Conservation (phyloP, 2,329 filamentous ascomycete genomes). For the Zymoseptoria pseudotritici region DNA sequence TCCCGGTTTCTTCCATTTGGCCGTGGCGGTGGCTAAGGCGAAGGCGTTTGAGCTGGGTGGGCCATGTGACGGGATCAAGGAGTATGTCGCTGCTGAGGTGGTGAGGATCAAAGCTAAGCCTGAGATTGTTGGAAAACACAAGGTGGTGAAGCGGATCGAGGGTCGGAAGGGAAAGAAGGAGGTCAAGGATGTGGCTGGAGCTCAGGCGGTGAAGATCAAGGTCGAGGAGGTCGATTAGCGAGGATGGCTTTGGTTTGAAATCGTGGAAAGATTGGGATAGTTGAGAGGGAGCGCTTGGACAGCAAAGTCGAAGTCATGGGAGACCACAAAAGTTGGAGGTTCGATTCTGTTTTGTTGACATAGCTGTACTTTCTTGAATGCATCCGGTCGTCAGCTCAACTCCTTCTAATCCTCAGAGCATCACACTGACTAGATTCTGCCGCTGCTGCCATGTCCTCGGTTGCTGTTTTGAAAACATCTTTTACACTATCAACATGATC, state of each 20-base stretch:
- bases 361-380: too few species aligned
- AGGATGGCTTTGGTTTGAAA: too few species aligned
- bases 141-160: background rate
- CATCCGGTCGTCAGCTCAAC: background rate
- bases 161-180: background rate
- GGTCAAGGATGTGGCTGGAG: background rate
- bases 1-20: conserved; percentile 1
- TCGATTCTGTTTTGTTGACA: too few species aligned
- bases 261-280: too few species aligned
- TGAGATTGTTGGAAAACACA: background rate
- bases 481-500: background rate
- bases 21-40: background rate
- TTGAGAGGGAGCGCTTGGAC: too few species aligned
- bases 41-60: background rate
- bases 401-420: background rate
- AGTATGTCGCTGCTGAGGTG: background rate
- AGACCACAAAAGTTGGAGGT: too few species aligned
- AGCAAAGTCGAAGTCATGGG: too few species aligned
- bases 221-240: too few species aligned
- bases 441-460: background rate
- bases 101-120: background rate
- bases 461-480: background rate
- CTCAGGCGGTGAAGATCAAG: too few species aligned
- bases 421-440: background rate
- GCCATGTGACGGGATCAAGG: background rate